Conservation (phyloP, 257 asterid genomes). For the Solanum paucissectum region DNA sequence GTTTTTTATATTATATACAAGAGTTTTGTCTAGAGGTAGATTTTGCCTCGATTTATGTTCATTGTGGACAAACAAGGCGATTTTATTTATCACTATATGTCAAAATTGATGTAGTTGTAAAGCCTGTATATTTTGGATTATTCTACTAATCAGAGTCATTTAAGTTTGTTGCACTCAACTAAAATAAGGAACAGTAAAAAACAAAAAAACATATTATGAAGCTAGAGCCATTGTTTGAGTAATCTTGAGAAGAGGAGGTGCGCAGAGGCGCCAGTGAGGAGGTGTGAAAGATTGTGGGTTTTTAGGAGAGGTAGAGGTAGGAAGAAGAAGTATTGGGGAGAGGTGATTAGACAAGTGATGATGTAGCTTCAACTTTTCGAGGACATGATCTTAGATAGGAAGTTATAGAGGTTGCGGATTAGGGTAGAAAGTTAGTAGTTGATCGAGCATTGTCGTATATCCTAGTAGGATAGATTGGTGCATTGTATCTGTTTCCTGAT, state of each 20-base stretch:
- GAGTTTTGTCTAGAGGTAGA: not conserved
- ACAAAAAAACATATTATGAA: not conserved
- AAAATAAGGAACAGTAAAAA: not conserved
- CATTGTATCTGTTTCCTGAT: not conserved
- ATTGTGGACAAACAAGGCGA: not conserved
- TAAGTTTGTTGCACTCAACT: not conserved
- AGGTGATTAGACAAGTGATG: not conserved
- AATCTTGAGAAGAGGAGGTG: not conserved
- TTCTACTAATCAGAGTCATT: not conserved
- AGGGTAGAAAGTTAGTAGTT: not conserved
- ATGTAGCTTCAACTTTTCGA: not conserved
- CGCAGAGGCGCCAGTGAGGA: not conserved
- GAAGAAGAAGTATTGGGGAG: not conserved
- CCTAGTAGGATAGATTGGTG: not conserved
- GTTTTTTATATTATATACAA: not conserved
- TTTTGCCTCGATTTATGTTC: not conserved
- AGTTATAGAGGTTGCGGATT: not conserved
- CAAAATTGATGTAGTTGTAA: not conserved
- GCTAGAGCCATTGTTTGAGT: not conserved
- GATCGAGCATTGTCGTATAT: not conserved
- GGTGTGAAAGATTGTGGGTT: not conserved
- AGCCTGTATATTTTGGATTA: not conserved
- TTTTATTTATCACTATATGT: not conserved
- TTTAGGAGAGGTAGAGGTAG: not conserved
- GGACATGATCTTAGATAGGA: not conserved